A percentile compares a stretch with the other conserved stretches of the same genome.
These are phyloP conservation scores for Neurospora tetrasperma DNA, from an alignment of 495 filamentous ascomycete species.

Conservation along the genomic window DNA sequence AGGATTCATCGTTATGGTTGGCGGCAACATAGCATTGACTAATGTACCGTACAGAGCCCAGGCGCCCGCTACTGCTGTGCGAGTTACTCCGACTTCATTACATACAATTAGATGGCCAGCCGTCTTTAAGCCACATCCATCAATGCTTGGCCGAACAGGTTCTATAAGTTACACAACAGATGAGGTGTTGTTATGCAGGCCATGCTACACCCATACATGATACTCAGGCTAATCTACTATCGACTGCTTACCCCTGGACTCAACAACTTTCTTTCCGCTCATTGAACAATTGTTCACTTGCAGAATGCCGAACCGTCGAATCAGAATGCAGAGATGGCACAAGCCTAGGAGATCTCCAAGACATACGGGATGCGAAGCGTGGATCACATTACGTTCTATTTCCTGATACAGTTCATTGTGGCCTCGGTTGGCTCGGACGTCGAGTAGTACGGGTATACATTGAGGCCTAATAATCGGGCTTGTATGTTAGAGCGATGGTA, in stretches of 20 bases:
- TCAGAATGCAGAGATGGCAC: background rate
- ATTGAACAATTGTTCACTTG: background rate
- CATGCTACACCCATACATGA: background rate
- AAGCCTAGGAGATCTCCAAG: background rate
- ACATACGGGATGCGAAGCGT: background rate
- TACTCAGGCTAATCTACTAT: background rate
- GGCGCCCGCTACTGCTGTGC: background rate
- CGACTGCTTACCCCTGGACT: background rate
- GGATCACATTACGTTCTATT: background rate
- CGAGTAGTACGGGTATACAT: background rate
- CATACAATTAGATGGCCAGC: background rate
- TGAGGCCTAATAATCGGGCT: background rate
- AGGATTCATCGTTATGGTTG: background rate
- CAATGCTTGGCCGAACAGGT: background rate
- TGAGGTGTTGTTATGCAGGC: background rate
- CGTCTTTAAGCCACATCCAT: background rate
- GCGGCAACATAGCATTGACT: background rate
- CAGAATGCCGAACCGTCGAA: background rate
- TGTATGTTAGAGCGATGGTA: background rate
- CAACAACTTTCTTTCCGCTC: background rate
- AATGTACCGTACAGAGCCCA: background rate
- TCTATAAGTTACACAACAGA: background rate
- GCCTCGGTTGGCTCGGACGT: background rate
- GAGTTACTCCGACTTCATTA: background rate
- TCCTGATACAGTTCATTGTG: background rate